A percentile compares a stretch with the other conserved stretches of the same genome.
These are phyloP conservation scores for Limonomyces culmigenus DNA, from an alignment of 1,284 basidiomycete genomes.

Conservation along the genomic window DNA sequence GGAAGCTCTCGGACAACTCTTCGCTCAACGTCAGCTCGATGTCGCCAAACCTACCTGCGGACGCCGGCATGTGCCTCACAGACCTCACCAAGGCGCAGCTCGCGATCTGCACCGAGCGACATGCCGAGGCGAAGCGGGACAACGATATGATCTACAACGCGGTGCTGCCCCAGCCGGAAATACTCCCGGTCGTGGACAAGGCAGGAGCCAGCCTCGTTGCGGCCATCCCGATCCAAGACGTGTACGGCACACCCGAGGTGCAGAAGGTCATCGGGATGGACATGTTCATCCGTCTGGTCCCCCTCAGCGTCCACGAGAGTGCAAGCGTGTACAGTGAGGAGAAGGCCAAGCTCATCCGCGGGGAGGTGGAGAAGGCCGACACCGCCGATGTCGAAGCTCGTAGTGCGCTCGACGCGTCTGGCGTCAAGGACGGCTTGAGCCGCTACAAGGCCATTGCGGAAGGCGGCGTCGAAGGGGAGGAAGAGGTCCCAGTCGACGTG, in stretches of 20 bases:
- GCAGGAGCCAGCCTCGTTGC: conserved; percentile 53
- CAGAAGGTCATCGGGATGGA: conserved; percentile 92
- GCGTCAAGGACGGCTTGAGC: conserved; percentile 62
- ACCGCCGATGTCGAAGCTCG: conserved; percentile 67
- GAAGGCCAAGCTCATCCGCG: conserved; percentile 90
- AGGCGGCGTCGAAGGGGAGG: conserved; percentile 46
- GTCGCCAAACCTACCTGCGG: conserved; percentile 77
- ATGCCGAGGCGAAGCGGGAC: conserved; percentile 66
- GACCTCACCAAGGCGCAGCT: conserved; percentile 79
- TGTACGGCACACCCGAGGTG: conserved; percentile 83
- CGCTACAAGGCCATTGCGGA: conserved; percentile 68
- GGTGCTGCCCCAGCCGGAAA: conserved; percentile 69
- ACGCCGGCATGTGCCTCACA: conserved; percentile 62
- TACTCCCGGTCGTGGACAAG: conserved; percentile 72
- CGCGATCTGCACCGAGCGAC: conserved; percentile 62
- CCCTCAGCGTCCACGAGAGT: conserved; percentile 89
- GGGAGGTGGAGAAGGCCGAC: conserved; percentile 80
- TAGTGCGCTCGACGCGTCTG: conserved; percentile 71
- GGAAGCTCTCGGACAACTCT: conserved; percentile 47
- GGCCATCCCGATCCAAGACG: conserved; percentile 84
- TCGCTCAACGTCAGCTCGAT: conserved; percentile 57
- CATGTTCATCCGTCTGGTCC: conserved; percentile 79
- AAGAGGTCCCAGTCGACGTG: conserved; percentile 62
- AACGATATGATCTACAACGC: conserved; percentile 99
- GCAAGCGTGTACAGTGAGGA: conserved; percentile 97